Percentiles rank a stretch among this genome's conserved stretches.
Conservation (phyloP, 768 basidiomycete species). For the Naganishia vaughanmartiniae region DNA sequence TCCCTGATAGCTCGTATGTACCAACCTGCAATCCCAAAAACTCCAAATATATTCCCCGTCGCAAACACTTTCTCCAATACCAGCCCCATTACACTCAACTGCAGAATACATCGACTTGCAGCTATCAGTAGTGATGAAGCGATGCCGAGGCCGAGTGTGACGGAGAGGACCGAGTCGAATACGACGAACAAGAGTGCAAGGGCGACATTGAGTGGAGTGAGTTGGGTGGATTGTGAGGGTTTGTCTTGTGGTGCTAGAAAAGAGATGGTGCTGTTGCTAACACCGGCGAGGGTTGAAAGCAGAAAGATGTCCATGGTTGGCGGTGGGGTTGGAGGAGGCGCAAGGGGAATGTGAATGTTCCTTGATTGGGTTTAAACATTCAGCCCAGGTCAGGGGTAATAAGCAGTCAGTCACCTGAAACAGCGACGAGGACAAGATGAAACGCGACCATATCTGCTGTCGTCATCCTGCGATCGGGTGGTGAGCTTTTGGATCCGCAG, state of each 20-base stretch:
- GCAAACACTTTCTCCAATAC: constrained; percentile 72
- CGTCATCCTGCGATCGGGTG: background rate
- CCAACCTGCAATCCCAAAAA: constrained; percentile 67
- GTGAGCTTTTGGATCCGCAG: background rate
- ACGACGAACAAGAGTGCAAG: constrained; percentile 73
- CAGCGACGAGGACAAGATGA: background rate
- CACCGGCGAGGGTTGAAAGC: background rate
- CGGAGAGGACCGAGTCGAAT: constrained; percentile 68
- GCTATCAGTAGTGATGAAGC: constrained; percentile 67
- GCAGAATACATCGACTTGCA: constrained; percentile 70
- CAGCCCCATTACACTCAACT: constrained; percentile 71
- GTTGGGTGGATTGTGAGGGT: constrained; percentile 39
- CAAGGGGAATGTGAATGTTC: background rate
- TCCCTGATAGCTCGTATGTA: background rate
- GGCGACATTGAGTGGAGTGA: constrained; percentile 72
- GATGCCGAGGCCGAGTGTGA: constrained; percentile 65
- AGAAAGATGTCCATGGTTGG: constrained; percentile 8
- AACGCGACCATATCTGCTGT: constrained; percentile 16
- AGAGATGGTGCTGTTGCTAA: background rate
- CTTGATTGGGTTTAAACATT: background rate
- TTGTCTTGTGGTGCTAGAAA: constrained; percentile 14
- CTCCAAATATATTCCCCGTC: constrained; percentile 69
- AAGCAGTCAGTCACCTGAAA: background rate
- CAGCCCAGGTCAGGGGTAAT: too few relatives aligned
- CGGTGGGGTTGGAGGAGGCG: background rate